phyloP scores from a whole-genome alignment of 2,329 filamentous ascomycete genomes.

The Colletotrichum simmondsii region DNA sequence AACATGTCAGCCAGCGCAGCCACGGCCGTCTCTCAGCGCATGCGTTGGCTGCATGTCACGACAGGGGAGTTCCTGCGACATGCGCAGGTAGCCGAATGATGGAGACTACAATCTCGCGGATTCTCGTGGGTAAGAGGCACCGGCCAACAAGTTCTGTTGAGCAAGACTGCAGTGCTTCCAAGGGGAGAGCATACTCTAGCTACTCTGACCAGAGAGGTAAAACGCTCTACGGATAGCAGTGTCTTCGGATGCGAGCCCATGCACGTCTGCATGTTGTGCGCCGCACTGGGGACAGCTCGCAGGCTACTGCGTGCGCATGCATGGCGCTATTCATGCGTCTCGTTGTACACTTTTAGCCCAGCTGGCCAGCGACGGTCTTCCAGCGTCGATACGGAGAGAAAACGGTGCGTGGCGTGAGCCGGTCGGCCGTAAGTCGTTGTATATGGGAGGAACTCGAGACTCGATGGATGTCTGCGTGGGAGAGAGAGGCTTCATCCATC shows the following conservation, averaged over 20 bases:
- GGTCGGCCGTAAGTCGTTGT: background rate
- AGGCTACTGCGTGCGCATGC: slow-evolving; percentile 24
- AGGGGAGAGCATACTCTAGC: background rate
- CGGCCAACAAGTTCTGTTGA: background rate
- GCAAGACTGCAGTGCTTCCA: slow-evolving; percentile 4
- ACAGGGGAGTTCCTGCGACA: slow-evolving; percentile 7
- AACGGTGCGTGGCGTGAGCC: background rate
- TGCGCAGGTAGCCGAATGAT: slow-evolving; percentile 15
- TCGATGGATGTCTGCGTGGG: background rate
- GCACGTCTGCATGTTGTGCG: slow-evolving; percentile 30
- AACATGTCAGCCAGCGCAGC: slow-evolving; percentile 20
- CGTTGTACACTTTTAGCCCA: background rate
- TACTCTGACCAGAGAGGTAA: slow-evolving; percentile 5
- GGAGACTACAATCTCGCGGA: background rate
- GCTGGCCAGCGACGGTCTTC: background rate
- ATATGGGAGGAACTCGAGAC: background rate
- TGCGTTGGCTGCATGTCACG: slow-evolving; percentile 22
- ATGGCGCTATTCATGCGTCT: slow-evolving; percentile 32
- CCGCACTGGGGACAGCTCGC: slow-evolving; percentile 22
- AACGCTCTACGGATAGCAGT: background rate
- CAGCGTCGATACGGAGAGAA: background rate
- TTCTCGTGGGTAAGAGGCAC: background rate
- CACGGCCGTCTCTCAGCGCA: slow-evolving; percentile 1
- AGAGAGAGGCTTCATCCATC: background rate
- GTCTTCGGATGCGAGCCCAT: slow-evolving; percentile 26